phyloP scores from a whole-genome alignment of 1,284 basidiomycete species.

The Ganoderma multipileum region DNA sequence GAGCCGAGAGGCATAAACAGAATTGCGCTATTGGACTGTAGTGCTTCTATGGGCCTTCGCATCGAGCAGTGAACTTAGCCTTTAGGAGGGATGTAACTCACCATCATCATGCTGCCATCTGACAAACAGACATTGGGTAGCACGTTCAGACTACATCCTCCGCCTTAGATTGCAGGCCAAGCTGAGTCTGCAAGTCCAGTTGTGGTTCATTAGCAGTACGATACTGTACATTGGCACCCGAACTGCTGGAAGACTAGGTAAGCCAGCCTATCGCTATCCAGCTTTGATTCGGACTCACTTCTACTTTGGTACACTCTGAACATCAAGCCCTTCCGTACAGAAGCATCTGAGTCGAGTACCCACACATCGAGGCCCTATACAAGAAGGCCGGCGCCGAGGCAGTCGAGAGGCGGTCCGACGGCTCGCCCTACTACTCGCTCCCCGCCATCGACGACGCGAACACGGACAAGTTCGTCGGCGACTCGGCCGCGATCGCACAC shows the following conservation, averaged over 20 bases:
- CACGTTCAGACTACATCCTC: too few species aligned
- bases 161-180: too few species aligned
- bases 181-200: too few species aligned
- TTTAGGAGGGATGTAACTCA: too few species aligned
- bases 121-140: too few species aligned
- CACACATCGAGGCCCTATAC: constrained; percentile 42
- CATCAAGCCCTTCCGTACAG: constrained; percentile 44
- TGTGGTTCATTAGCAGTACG: too few species aligned
- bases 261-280: not conserved
- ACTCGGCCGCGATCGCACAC: constrained; percentile 41
- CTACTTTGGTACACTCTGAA: constrained; percentile 40
- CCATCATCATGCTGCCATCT: too few species aligned
- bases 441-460: constrained; percentile 41
- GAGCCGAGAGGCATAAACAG: too few species aligned
- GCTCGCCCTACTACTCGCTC: constrained; percentile 39
- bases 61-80: too few species aligned
- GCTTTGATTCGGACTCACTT: not conserved
- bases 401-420: constrained; percentile 32
- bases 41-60: too few species aligned
- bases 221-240: constrained; percentile 33
- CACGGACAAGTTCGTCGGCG: constrained; percentile 37
- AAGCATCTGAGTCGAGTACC: constrained; percentile 47
- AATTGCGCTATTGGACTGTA: too few species aligned
- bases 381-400: constrained; percentile 39
- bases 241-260: constrained; percentile 39